Evolutionary conservation across 352 stramenopile species (phyloP), one percentile per base, ranked within the genome.

Genomic region (Phytopythium kandeliae): DNA sequence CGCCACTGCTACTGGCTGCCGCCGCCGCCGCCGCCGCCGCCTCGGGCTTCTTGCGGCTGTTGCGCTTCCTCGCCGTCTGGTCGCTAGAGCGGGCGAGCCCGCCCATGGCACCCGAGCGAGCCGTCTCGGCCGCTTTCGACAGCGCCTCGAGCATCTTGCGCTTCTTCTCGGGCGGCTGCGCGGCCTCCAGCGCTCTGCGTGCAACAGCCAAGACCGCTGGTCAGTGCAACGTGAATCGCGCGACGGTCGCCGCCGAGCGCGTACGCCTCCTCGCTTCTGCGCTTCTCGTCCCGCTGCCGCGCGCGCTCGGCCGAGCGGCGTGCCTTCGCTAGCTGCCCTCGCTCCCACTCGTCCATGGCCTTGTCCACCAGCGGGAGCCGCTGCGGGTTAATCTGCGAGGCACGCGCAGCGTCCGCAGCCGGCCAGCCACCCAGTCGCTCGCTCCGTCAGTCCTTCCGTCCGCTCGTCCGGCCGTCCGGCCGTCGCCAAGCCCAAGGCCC

Each of bases 361-460:
- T 69, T 62, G 48, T 85, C 67, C 21, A 82, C 28, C 12, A 77
- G 41, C 34, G 67, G 60, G 19, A 81, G 41, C 22, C 79, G 58
- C 42, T 59, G 59, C 2, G 67, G 61, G 62, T 65, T 80, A 52
- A 73, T 63, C 73, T 84, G 41, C 24, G 58, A 24, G 36, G 33
- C 40, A 51, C 45, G 15, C 48, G 28, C 11, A 13, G 31, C 10
- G 28, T 33, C n/a, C n/a, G n/a, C n/a, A n/a, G n/a, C n/a, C n/a
- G n/a, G n/a, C n/a, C n/a, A n/a, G n/a, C n/a, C n/a, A n/a, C n/a
- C n/a, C n/a, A n/a, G n/a, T n/a, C n/a, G n/a, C n/a, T n/a, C n/a
- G n/a, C n/a, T n/a, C n/a, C n/a, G n/a, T n/a, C n/a, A n/a, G n/a
- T n/a, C n/a, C n/a, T n/a, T n/a, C n/a, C n/a, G n/a, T n/a, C n/a